Evolutionary conservation across 345 rosid species (phyloP).

Genomic region (Aegle marmelos): DNA sequence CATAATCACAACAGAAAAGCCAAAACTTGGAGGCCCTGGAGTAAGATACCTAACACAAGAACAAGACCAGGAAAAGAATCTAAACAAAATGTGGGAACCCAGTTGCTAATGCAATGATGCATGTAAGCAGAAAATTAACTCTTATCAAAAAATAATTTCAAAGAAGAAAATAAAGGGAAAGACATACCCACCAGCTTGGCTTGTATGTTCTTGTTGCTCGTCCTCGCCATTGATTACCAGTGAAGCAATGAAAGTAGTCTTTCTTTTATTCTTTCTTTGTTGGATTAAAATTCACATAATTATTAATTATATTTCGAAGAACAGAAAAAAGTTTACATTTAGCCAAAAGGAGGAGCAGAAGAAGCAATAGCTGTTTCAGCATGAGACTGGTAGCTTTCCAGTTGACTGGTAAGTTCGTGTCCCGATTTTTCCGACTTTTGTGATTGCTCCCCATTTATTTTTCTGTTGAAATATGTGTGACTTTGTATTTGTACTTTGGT

Average conservation of each 20-base stretch:
- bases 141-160: neutral
- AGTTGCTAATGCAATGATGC: neutral
- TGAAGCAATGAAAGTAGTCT: neutral
- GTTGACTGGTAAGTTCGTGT: slow-evolving; percentile 34
- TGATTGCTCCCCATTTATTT: too few relatives aligned
- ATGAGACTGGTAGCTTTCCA: slow-evolving; percentile 28
- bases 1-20: neutral
- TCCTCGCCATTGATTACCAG: slow-evolving; percentile 45
- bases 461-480: too few relatives aligned
- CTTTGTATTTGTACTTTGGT: too few relatives aligned
- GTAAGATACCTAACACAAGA: neutral
- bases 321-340: neutral
- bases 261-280: neutral
- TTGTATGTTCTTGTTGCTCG: slow-evolving; percentile 66
- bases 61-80: neutral
- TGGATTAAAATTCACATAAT: neutral
- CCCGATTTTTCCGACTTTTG: neutral
- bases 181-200: slow-evolving; percentile 91
- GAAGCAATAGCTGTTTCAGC: neutral
- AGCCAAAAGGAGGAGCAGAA: slow-evolving; percentile 1
- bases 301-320: neutral
- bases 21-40: neutral
- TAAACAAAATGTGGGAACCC: neutral
- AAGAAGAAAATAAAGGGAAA: slow-evolving; percentile 23
- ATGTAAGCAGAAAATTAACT: neutral